Base-by-base conservation (phyloP, 305 asterid genomes). In the Lippia alba region DNA sequence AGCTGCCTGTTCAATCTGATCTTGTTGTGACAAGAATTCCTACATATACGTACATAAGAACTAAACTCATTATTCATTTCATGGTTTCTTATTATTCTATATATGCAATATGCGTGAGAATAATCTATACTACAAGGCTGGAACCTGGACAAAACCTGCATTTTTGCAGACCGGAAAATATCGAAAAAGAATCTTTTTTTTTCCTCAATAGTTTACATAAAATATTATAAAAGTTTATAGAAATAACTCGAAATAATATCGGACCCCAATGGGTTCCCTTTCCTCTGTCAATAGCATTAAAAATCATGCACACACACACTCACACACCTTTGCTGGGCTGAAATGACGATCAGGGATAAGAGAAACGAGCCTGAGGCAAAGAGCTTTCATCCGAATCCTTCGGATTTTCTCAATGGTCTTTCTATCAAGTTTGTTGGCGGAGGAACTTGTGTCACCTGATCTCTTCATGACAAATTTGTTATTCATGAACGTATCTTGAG, bases 321-420 rank as follows among this genome's bases (percentile, higher is more conserved):
- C 30, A 36, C 41, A 36, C 9, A 84, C 89, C 85, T 76, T 84
- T 15, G 81, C 33, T 8, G 69, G 81, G n/a, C 63, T 60, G 50
- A 76, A 71, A 30, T 85, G 83, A 45, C 66, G 61, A n/a, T 74
- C 60, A 54, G 89, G 89, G 54, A 85, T 74, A 46, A 82, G 67
- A 32, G 89, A 80, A 65, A 64, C 53, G 14, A 85, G 84, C 66
- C 71, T 39, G 11, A 46, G 53, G 63, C 71, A 61, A 18, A 85
- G 85, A 71, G 7, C 53, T 61, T 84, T 84, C 86, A 84, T 84
- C 6, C 20, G 69, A 14, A 76, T 56, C 68, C 89, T 81, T 67
- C 86, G 73, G 16, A 75, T 81, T 36, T 75, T 84, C 50, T 84
- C 89, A 1, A 79, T 46, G 4, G 71, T 70, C 57, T 77, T 81